Evolutionary conservation across 139 green algal species (phyloP).

Genomic region (Closterium sp.): DNA sequence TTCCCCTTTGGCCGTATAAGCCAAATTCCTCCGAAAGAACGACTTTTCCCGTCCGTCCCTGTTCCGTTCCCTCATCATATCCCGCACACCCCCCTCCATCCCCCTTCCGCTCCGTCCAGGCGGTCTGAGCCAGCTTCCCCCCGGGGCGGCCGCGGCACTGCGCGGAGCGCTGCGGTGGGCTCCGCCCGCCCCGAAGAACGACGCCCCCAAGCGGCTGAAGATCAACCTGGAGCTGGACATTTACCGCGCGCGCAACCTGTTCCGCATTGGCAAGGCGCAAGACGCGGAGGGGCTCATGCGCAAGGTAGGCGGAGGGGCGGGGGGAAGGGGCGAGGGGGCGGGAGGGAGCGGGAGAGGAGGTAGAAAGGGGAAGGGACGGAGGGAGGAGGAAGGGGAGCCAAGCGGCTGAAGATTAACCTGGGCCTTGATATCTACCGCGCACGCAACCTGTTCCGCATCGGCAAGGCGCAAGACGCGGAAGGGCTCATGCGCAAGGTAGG

Average conservation of each 20-base stretch:
- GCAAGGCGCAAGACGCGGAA: background rate
- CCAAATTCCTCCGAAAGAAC: background rate
- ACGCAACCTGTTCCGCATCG: constrained; percentile 46
- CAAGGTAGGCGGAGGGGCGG: constrained; percentile 53
- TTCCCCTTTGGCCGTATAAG: background rate
- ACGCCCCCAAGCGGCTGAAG: constrained; percentile 14
- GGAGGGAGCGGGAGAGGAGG: too few species aligned
- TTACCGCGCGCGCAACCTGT: constrained; percentile 44
- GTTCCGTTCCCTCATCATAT: background rate
- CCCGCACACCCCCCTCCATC: too few species aligned
- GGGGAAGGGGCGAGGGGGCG: too few species aligned
- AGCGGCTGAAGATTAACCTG: constrained; percentile 43
- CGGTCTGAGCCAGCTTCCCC: background rate
- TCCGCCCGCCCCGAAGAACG: background rate
- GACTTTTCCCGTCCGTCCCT: background rate
- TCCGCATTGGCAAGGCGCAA: constrained; percentile 19
- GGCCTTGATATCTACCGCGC: constrained; percentile 47
- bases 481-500: constrained; percentile 55
- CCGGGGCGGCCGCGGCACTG: background rate
- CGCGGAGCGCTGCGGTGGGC: background rate
- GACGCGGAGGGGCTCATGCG: constrained; percentile 64
- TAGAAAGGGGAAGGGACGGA: too few species aligned
- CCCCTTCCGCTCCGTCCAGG: background rate
- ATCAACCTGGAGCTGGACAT: constrained; percentile 47
- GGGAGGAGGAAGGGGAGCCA: too few species aligned